A percentile compares a stretch with the other conserved stretches of the same genome.
Conservation (phyloP, 352 stramenopile genomes). For the Pythium pyrilobum region DNA sequence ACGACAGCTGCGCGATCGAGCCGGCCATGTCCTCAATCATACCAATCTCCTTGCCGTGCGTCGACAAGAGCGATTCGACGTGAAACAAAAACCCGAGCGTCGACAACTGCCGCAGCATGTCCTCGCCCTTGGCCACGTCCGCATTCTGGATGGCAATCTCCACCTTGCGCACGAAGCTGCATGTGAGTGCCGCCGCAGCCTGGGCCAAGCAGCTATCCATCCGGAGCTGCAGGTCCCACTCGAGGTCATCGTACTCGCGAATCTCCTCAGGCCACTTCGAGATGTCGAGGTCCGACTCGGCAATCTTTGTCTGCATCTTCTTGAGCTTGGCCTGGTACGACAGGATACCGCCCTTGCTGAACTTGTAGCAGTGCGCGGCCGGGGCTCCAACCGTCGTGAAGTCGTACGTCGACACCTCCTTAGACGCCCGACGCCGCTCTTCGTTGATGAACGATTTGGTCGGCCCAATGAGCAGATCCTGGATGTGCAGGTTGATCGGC, state of each 20-base stretch:
- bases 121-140: slow-evolving; percentile 64
- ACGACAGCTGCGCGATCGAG: slow-evolving; percentile 73
- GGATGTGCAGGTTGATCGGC: slow-evolving; percentile 85
- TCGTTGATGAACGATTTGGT: slow-evolving; percentile 85
- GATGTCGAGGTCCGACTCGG: slow-evolving; percentile 58
- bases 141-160: slow-evolving; percentile 79
- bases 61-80: slow-evolving; percentile 92
- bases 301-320: slow-evolving; percentile 77
- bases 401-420: slow-evolving; percentile 78
- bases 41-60: slow-evolving; percentile 93
- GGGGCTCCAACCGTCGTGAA: slow-evolving; percentile 84
- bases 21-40: slow-evolving; percentile 94
- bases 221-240: slow-evolving; percentile 81
- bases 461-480: slow-evolving; percentile 78
- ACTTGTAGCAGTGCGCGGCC: slow-evolving; percentile 82
- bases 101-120: slow-evolving; percentile 78
- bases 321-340: slow-evolving; percentile 72
- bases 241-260: slow-evolving; percentile 77
- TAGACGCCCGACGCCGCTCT: slow-evolving; percentile 65
- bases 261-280: slow-evolving; percentile 79
- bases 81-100: slow-evolving; percentile 86
- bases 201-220: slow-evolving; percentile 82
- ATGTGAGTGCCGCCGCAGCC: slow-evolving; percentile 62
- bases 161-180: slow-evolving; percentile 82
- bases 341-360: slow-evolving; percentile 81